Evolutionary conservation across 106 monocot genomes (phyloP).

Genomic region (Allium cepa): DNA sequence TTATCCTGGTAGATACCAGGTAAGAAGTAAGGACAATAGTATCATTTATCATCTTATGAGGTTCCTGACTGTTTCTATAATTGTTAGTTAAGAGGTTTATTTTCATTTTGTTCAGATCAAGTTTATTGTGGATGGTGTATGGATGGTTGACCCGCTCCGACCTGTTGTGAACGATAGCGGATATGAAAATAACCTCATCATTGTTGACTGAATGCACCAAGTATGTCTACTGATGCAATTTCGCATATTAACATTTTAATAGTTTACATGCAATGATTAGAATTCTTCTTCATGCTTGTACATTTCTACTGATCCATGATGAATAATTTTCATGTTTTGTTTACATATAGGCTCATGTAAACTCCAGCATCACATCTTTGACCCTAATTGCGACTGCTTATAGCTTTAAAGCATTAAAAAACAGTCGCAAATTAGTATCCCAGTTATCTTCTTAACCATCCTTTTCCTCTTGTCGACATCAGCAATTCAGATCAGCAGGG

Average conservation of each 20-base stretch:
- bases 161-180: conserved; percentile 47
- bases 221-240: neutral
- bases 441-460: too few relatives aligned
- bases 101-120: conserved; percentile 52
- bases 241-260: neutral
- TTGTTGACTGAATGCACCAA: conserved; percentile 23
- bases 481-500: too few relatives aligned
- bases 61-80: too few relatives aligned
- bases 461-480: too few relatives aligned
- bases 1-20: conserved; percentile 94
- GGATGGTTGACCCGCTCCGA: conserved; percentile 69
- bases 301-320: neutral
- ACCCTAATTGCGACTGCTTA: too few relatives aligned
- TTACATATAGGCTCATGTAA: neutral
- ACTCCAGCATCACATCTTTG: neutral
- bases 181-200: conserved; percentile 67
- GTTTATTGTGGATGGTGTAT: conserved; percentile 88
- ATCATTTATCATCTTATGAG: too few relatives aligned
- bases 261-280: neutral
- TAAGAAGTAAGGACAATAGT: conserved; percentile 7
- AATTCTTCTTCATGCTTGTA: conserved; percentile 7
- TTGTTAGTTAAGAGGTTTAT: neutral
- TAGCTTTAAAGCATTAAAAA: too few relatives aligned
- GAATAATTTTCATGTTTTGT: neutral
- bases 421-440: too few relatives aligned